These are phyloP conservation scores for Aschersonia sp. DNA, from an alignment of 2,329 filamentous ascomycete species.

Conservation along the genomic window DNA sequence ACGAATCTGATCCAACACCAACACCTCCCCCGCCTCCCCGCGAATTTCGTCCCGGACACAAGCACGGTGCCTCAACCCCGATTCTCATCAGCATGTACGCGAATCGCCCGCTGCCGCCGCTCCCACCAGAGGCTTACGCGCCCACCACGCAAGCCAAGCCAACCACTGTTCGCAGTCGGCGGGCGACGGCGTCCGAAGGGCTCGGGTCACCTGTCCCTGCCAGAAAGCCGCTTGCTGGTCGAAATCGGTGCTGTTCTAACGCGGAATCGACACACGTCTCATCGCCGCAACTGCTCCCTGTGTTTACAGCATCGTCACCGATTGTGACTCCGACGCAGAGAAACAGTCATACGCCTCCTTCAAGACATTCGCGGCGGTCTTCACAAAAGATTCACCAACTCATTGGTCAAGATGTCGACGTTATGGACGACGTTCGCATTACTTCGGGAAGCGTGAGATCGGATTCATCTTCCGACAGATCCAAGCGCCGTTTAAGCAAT, in stretches of 20 bases:
- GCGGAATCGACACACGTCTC: background rate
- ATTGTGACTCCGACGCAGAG: background rate
- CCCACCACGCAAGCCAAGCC: background rate
- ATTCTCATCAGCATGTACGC: slow-evolving; percentile 7
- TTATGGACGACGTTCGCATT: slow-evolving; percentile 6
- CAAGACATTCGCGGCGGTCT: slow-evolving; percentile 10
- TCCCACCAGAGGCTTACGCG: slow-evolving; percentile 4
- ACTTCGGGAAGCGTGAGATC: slow-evolving; percentile 1
- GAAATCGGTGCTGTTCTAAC: background rate
- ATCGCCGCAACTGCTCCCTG: background rate
- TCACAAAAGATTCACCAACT: slow-evolving; percentile 26
- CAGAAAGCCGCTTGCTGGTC: background rate
- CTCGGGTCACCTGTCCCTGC: background rate
- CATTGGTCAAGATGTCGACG: slow-evolving; percentile 23
- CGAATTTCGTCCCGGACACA: slow-evolving; percentile 1
- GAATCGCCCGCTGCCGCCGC: slow-evolving; percentile 8
- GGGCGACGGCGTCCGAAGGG: background rate
- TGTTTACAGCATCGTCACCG: background rate
- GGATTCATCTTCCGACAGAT: slow-evolving; percentile 3
- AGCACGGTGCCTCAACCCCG: slow-evolving; percentile 3
- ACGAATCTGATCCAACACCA: background rate
- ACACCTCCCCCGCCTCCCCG: background rate
- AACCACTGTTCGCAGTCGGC: background rate
- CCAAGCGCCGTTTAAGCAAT: background rate
- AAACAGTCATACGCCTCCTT: background rate